Percentiles rank a stretch among this genome's conserved stretches.
phyloP scores from a whole-genome alignment of 164 flowering plant species.

The Santalum album region DNA sequence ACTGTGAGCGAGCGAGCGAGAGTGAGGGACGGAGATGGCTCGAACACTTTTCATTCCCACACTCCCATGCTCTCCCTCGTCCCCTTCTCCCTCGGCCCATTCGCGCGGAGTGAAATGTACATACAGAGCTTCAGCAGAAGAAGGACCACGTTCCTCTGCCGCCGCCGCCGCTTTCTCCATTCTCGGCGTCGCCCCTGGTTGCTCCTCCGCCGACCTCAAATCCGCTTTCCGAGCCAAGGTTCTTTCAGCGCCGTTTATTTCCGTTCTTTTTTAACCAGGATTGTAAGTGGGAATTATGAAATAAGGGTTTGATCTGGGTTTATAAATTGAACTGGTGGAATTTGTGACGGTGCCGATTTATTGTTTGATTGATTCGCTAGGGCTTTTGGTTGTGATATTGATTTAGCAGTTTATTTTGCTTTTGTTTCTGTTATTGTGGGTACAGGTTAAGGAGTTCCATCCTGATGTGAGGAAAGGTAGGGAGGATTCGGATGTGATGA shows the following conservation, averaged over 20 bases:
- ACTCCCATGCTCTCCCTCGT: neutral
- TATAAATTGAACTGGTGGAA: no score
- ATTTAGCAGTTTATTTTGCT: no score
- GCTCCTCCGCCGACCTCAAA: slow-evolving; percentile 58
- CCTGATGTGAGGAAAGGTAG: slow-evolving; percentile 64
- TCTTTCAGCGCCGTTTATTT: neutral
- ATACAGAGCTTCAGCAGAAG: slow-evolving; percentile 8
- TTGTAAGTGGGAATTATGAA: no score
- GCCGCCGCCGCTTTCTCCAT: slow-evolving; percentile 38
- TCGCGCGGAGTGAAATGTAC: slow-evolving; percentile 23
- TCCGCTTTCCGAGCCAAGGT: slow-evolving; percentile 72
- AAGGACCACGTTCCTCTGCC: slow-evolving; percentile 24
- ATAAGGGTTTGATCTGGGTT: no score
- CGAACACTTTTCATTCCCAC: neutral
- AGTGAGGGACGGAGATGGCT: no score
- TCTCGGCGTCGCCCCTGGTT: slow-evolving; percentile 49
- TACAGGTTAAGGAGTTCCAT: slow-evolving; percentile 80
- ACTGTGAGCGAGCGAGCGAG: no score
- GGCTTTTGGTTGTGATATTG: no score
- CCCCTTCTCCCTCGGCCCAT: slow-evolving; percentile 12
- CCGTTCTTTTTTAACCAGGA: neutral
- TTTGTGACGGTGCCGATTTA: no score
- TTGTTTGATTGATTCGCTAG: no score
- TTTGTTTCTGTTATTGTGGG: neutral
- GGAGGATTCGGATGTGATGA: slow-evolving; percentile 49